These are phyloP conservation scores for Tylopilus sp. DNA, from an alignment of 768 basidiomycete species.

Conservation along the genomic window DNA sequence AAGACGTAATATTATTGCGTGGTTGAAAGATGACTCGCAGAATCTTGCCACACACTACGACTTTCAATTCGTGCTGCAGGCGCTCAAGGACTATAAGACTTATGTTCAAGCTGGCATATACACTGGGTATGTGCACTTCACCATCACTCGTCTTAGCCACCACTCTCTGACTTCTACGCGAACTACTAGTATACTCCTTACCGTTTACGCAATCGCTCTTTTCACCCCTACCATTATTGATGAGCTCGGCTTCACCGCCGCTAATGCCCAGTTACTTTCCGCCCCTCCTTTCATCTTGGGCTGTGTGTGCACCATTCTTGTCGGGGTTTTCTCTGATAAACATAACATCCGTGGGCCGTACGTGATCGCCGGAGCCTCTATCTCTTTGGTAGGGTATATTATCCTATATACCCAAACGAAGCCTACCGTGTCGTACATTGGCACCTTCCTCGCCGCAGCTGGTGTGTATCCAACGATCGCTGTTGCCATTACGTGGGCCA, in stretches of 20 bases:
- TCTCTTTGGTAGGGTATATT: constrained; percentile 4
- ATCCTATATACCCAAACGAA: constrained; percentile 1
- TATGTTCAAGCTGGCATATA: constrained; percentile 35
- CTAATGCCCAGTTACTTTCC: constrained; percentile 46
- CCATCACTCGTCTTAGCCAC: not conserved
- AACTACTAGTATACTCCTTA: constrained; percentile 35
- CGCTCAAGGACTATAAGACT: constrained; percentile 44
- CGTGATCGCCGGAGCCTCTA: constrained; percentile 1
- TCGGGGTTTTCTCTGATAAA: constrained; percentile 26
- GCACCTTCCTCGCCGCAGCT: constrained; percentile 45
- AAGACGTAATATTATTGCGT: constrained; percentile 32
- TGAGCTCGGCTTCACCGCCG: constrained; percentile 47
- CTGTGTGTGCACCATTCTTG: constrained; percentile 43
- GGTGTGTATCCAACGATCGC: constrained; percentile 52
- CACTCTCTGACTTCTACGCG: not conserved
- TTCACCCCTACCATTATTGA: constrained; percentile 50
- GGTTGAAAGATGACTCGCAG: constrained; percentile 42
- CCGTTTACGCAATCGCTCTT: constrained; percentile 45
- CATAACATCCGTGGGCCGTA: constrained; percentile 4
- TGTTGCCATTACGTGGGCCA: constrained; percentile 50
- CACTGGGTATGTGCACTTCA: constrained; percentile 32
- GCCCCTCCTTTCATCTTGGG: constrained; percentile 48
- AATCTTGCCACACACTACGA: constrained; percentile 45
- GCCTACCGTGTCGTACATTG: constrained; percentile 36
- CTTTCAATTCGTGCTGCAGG: constrained; percentile 46